Base-by-base conservation (phyloP, 345 rosid genomes). In the Firmiana major region DNA sequence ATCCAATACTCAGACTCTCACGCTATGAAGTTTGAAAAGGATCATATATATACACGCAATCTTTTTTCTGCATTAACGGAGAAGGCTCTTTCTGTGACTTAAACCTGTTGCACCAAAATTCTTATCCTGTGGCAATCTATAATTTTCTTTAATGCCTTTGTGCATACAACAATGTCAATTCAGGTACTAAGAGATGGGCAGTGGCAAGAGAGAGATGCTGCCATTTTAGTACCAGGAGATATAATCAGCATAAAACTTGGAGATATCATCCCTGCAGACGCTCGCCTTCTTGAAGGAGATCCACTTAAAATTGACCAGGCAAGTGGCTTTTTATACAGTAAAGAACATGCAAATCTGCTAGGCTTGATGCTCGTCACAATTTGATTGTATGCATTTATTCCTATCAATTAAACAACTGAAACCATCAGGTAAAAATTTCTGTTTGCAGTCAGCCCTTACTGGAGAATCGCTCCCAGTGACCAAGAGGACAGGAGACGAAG, bases 401-500 rank as follows among this genome's bases (percentile, higher is more conserved):
- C 79, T 31, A n/a, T 40, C 21, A 62, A 49, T 36, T 19, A 69
- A 72, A 15, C 19, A 34, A 36, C 73, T 45, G 60, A 63, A 60
- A 34, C 42, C 70, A 51, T 79, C 34, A 26, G 68, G 45, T 79
- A 42, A 72, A 60, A 7, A 8, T 68, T 17, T 46, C 5, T 66
- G 59, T 51, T 10, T 77, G 85, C 94, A 92, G 97, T 96, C 98
- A 0, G 90, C 92, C 71, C 94, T 96, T 42, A 96, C 99, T 0
- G 99, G 98, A 75, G 99, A 96, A 86, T 96, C 98, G 40, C 89
- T 96, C n/a, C 89, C 98, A 4, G 97, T 92, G 70, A 92, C 99
- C 69, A 96, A 89, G 89, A 96, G 77, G 84, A 93, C 91, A 28
- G 99, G 97, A 17, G 98, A 93, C 4, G 93, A 92, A 85, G 97